A percentile compares a stretch with the other conserved stretches of the same genome.
Evolutionary conservation across 108 stramenopile genomes (phyloP).

Genomic region (Stephanodiscus minutulus): DNA sequence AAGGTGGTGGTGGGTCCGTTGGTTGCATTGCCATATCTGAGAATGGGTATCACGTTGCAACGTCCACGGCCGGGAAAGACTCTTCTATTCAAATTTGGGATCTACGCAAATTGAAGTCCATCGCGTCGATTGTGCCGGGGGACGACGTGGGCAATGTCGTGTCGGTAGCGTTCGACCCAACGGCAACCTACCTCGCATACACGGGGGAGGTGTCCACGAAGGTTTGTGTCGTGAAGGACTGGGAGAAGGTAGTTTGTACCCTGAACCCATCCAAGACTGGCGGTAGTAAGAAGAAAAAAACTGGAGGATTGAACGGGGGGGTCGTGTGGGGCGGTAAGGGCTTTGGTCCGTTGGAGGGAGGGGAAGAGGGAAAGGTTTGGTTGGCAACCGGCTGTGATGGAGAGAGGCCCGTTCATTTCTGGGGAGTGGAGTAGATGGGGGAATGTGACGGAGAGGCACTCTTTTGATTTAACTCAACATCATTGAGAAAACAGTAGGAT

Average conservation of each 20-base stretch:
- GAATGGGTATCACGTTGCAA: slow-evolving; percentile 87
- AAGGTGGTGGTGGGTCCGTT: slow-evolving; percentile 50
- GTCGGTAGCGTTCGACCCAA: slow-evolving; percentile 62
- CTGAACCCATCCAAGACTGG: slow-evolving; percentile 28
- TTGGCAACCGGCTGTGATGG: slow-evolving; percentile 45
- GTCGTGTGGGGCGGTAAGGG: slow-evolving; percentile 10
- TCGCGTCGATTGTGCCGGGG: slow-evolving; percentile 41
- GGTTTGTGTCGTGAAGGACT: slow-evolving; percentile 77
- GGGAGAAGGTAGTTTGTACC: slow-evolving; percentile 53
- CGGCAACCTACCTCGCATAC: slow-evolving; percentile 75
- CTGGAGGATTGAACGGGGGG: slow-evolving; percentile 1
- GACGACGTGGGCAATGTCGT: slow-evolving; percentile 36
- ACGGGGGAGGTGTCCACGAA: slow-evolving; percentile 53
- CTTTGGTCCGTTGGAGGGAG: slow-evolving; percentile 13
- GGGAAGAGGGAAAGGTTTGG: slow-evolving; percentile 26
- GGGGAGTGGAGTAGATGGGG: slow-evolving; percentile 32
- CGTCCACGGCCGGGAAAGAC: slow-evolving; percentile 32
- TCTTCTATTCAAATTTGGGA: slow-evolving; percentile 81
- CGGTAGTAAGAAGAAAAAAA: background rate
- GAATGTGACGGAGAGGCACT: no score
- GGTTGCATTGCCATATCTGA: slow-evolving; percentile 76
- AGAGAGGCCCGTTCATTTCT: slow-evolving; percentile 42
- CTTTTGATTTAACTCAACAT: no score
- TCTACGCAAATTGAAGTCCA: slow-evolving; percentile 77
- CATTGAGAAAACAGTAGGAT: no score